Conservation (phyloP, 495 filamentous ascomycete genomes). For the Daldinia bambusicola region DNA sequence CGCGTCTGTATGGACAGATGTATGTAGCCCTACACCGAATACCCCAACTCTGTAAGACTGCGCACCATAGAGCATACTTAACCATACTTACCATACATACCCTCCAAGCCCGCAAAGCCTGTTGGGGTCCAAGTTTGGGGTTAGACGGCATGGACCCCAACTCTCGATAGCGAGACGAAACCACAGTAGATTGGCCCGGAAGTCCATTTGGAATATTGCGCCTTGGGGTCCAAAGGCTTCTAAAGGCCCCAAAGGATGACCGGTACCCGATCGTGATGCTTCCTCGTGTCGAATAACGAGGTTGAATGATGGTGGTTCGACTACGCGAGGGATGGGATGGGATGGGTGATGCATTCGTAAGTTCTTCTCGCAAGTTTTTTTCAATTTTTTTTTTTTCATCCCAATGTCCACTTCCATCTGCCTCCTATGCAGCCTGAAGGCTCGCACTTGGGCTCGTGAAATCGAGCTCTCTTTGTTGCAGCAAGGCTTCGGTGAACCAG, state of each 20-base stretch:
- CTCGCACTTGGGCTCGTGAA: conserved; percentile 9
- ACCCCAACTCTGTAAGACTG: conserved; percentile 33
- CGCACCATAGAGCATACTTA: conserved; percentile 21
- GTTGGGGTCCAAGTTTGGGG: conserved; percentile 38
- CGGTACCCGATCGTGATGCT: conserved; percentile 28
- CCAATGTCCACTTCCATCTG: background rate
- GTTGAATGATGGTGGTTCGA: conserved; percentile 38
- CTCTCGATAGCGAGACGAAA: conserved; percentile 39
- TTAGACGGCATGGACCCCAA: conserved; percentile 44
- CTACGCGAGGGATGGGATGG: conserved; percentile 12
- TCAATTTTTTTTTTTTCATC: background rate
- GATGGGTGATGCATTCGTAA: conserved; percentile 12
- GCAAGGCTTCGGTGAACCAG: conserved; percentile 25
- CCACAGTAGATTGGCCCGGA: conserved; percentile 41
- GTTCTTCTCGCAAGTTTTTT: conserved; percentile 16
- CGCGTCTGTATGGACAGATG: background rate
- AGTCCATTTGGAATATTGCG: conserved; percentile 26
- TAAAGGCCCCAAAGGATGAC: background rate
- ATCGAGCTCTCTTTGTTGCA: conserved; percentile 16
- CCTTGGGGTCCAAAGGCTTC: conserved; percentile 42
- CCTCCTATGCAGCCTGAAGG: background rate
- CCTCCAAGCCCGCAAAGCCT: background rate
- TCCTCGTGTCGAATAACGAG: conserved; percentile 4
- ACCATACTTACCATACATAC: too few species aligned
- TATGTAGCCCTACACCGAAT: conserved; percentile 23